These are phyloP conservation scores for Microcos paniculata DNA, from an alignment of 345 rosid genomes.

Conservation along the genomic window DNA sequence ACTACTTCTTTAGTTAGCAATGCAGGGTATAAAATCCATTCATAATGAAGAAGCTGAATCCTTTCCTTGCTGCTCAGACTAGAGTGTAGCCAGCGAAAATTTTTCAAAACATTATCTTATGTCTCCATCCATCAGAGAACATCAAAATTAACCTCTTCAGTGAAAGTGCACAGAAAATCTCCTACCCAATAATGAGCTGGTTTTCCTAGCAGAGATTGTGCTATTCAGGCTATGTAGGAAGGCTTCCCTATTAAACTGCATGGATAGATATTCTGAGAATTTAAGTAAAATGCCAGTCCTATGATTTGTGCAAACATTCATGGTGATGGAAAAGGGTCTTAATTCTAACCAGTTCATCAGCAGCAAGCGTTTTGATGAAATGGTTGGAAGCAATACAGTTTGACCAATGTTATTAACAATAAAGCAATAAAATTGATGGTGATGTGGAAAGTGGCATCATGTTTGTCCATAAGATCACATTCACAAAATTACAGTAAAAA, in stretches of 20 bases:
- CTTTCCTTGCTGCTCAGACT: not conserved
- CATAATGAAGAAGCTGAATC: not conserved
- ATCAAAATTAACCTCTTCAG: not conserved
- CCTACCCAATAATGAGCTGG: not conserved
- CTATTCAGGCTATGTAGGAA: not conserved
- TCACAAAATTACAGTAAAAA: not conserved
- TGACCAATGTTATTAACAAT: not conserved
- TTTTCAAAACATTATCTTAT: not conserved
- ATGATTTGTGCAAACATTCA: not conserved
- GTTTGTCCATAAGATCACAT: not conserved
- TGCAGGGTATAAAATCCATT: not conserved
- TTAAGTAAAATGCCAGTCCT: too few species aligned
- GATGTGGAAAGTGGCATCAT: not conserved
- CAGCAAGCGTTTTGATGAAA: not conserved
- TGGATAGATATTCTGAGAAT: not conserved
- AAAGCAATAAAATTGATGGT: not conserved
- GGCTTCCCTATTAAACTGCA: not conserved
- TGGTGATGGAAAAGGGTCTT: not conserved
- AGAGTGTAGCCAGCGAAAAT: not conserved
- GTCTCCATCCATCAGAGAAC: not conserved
- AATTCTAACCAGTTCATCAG: not conserved
- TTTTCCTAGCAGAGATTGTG: not conserved
- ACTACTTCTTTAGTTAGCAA: not conserved
- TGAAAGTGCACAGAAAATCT: not conserved
- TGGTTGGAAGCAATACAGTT: not conserved